phyloP scores from a whole-genome alignment of 1,139 yeast species.

The Arxiozyma heterogenica region DNA sequence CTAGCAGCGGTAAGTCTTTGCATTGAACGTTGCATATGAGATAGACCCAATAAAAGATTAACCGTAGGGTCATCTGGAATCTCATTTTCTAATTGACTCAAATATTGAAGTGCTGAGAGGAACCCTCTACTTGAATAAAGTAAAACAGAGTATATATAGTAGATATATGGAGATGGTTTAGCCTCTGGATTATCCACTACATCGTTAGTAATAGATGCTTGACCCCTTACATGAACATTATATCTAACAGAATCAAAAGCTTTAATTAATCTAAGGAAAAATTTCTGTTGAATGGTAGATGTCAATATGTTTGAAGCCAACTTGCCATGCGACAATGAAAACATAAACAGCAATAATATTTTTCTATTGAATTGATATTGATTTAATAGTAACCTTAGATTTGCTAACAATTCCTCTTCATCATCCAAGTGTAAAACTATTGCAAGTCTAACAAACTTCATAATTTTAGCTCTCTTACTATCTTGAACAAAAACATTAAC shows the following conservation, averaged over 20 bases:
- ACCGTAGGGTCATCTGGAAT: constrained; percentile 72
- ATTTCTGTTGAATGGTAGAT: constrained; percentile 80
- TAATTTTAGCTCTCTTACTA: constrained; percentile 43
- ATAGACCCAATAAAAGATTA: constrained; percentile 62
- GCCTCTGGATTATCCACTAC: constrained; percentile 35
- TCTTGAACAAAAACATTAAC: constrained; percentile 71
- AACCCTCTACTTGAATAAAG: constrained; percentile 78
- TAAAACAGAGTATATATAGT: constrained; percentile 70
- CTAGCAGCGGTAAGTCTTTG: constrained; percentile 81
- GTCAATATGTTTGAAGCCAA: constrained; percentile 58
- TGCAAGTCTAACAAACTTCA: constrained; percentile 57
- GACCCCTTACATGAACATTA: constrained; percentile 54
- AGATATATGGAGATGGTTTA: constrained; percentile 58
- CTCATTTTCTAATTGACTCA: constrained; percentile 52
- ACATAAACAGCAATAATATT: constrained; percentile 55
- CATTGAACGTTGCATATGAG: constrained; percentile 86
- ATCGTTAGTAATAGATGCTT: constrained; percentile 57
- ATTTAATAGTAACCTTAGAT: constrained; percentile 54
- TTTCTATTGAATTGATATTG: constrained; percentile 69
- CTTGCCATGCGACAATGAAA: constrained; percentile 39
- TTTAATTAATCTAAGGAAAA: constrained; percentile 76
- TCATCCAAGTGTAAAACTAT: constrained; percentile 52
- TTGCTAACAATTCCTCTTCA: constrained; percentile 43
- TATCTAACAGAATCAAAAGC: constrained; percentile 67
- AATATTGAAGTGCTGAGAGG: constrained; percentile 64